These are phyloP conservation scores for Hypoxylon sp. DNA, from an alignment of 2,329 filamentous ascomycete species.

Conservation along the genomic window DNA sequence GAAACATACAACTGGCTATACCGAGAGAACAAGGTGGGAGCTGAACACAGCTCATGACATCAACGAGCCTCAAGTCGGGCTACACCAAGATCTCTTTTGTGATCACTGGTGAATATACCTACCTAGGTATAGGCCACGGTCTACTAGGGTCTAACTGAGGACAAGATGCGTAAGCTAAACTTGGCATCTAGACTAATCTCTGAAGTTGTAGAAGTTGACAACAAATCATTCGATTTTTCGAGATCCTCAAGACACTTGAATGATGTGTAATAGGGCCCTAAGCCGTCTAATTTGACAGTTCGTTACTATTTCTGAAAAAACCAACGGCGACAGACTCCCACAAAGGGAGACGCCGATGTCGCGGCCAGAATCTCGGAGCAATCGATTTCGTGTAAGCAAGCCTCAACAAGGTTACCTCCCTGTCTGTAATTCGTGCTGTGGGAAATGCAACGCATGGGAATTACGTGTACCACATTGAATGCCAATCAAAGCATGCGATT, in stretches of 20 bases:
- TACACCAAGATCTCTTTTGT: slow-evolving; percentile 12
- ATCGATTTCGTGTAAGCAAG: slow-evolving; percentile 26
- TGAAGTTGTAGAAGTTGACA: not conserved
- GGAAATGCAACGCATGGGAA: slow-evolving; percentile 11
- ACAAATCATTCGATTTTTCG: slow-evolving; percentile 27
- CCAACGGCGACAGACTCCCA: slow-evolving; percentile 1
- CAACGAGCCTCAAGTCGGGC: slow-evolving; percentile 14
- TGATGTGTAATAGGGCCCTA: slow-evolving; percentile 17
- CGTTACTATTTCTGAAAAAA: slow-evolving; percentile 4
- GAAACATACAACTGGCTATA: slow-evolving; percentile 8
- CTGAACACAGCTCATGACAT: slow-evolving; percentile 24
- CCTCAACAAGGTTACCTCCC: slow-evolving; percentile 12
- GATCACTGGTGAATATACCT: slow-evolving; percentile 32
- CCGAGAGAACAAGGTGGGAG: not conserved
- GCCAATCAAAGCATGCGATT: slow-evolving; percentile 18
- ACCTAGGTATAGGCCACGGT: slow-evolving; percentile 6
- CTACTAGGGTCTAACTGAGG: slow-evolving; percentile 21
- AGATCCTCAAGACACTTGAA: slow-evolving; percentile 14
- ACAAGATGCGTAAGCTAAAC: slow-evolving; percentile 19
- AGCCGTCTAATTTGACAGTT: slow-evolving; percentile 10
- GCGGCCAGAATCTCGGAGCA: slow-evolving; percentile 36
- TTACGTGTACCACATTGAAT: slow-evolving; percentile 35
- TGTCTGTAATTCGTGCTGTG: slow-evolving; percentile 17
- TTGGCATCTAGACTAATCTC: slow-evolving; percentile 13
- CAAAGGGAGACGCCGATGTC: slow-evolving; percentile 32